Conservation (phyloP, 768 basidiomycete genomes). For the Leccinum boreale region DNA sequence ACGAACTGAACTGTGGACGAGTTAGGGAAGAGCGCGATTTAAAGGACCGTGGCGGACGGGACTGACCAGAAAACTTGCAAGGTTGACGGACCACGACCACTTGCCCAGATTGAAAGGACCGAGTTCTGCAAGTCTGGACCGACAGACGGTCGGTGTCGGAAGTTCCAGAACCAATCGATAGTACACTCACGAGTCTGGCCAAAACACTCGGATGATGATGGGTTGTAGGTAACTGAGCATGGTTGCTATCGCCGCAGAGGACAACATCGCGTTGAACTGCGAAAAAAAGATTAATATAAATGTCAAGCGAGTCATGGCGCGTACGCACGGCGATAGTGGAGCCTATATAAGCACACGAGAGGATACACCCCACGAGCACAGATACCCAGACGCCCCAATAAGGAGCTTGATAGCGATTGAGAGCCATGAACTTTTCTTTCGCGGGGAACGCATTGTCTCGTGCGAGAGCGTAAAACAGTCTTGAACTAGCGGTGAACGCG, state of each 20-base stretch:
- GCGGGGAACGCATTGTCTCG: conserved; percentile 51
- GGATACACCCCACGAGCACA: conserved; percentile 49
- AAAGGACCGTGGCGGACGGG: not conserved
- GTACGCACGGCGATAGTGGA: conserved; percentile 49
- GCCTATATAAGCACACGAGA: conserved; percentile 59
- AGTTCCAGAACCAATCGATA: not conserved
- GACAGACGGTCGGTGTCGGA: not conserved
- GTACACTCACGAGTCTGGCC: conserved; percentile 45
- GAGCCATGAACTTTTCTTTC: conserved; percentile 44
- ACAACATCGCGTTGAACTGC: conserved; percentile 54
- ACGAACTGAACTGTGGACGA: conserved; percentile 42
- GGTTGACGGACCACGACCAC: conserved; percentile 52
- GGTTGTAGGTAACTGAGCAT: conserved; percentile 59
- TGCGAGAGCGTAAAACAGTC: conserved; percentile 55
- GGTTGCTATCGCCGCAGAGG: conserved; percentile 54
- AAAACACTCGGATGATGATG: conserved; percentile 55
- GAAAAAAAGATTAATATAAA: not conserved
- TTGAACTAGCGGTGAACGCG: conserved; percentile 56
- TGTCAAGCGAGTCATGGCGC: not conserved
- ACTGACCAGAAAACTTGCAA: conserved; percentile 45
- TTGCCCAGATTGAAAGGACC: conserved; percentile 52
- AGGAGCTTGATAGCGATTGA: conserved; percentile 53
- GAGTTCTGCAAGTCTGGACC: conserved; percentile 40
- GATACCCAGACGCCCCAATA: conserved; percentile 55
- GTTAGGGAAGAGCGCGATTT: not conserved